These are phyloP conservation scores for Trametes sp. DNA, from an alignment of 1,284 basidiomycete species.

Conservation along the genomic window DNA sequence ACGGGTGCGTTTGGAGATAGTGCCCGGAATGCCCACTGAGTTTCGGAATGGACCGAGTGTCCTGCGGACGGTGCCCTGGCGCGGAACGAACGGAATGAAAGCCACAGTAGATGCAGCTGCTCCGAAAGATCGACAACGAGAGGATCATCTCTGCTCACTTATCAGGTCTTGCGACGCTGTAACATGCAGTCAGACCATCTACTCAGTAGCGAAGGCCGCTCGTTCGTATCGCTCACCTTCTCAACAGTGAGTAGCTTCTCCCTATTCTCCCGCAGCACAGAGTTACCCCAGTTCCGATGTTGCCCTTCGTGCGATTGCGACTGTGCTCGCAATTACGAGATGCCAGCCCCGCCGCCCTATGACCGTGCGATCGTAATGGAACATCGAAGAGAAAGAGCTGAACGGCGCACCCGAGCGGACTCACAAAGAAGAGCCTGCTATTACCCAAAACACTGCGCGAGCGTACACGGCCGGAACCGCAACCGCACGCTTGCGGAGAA, in stretches of 20 bases:
- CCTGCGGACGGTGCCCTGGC: background rate
- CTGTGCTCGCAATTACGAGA: background rate
- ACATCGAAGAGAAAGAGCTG: conserved; percentile 1
- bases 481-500: background rate
- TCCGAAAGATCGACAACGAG: background rate
- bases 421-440: background rate
- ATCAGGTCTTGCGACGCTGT: no score
- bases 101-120: background rate
- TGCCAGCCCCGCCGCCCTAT: background rate
- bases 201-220: background rate
- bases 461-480: conserved; percentile 12
- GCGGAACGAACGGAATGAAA: background rate
- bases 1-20: conserved; percentile 6
- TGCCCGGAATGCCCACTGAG: background rate
- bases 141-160: no score
- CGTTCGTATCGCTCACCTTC: background rate
- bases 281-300: background rate
- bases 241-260: background rate
- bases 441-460: background rate
- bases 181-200: background rate
- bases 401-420: background rate
- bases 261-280: background rate
- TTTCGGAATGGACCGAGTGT: background rate
- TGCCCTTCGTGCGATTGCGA: background rate
- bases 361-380: background rate